Evolutionary conservation across 1,284 basidiomycete species (phyloP), one percentile per base, ranked within the genome.

Genomic region (Kalmanozyma brasiliensis): DNA sequence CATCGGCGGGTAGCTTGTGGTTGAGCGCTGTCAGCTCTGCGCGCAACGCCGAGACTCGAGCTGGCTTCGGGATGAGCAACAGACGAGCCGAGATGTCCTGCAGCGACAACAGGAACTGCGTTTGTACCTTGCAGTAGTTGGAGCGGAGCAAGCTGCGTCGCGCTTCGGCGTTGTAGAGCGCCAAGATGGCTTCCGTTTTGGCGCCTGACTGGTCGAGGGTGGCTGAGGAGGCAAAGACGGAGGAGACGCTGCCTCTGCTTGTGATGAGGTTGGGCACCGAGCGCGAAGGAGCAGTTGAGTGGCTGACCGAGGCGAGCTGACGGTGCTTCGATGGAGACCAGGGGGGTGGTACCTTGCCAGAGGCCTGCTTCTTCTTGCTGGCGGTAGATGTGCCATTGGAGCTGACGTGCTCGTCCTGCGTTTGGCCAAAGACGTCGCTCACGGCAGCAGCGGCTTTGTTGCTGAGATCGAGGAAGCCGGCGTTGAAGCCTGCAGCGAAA

Each of bases 1-100:
- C 88, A 89, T 94, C 74, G 45, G 71, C 26, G 6, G 96, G 96
- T 29, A 99, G 86, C 80, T 91, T 93, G 82, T 98, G 95, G 80
- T 99, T 99, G 49, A 99, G 85, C 22, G 90, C 90, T 2, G 96
- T 99, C 63, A 99, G 85, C 82, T 98, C 96, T 20, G 96, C 96
- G 76, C 96, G 86, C 40, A 99, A 85, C 16, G 96, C 95, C 78
- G 93, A 95, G 23, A 98, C 90, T 36, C 96, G 89, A 20, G 96
- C 96, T 36, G 90, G 92, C 80, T 93, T 92, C 5, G 96, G 96
- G 1, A 98, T 89, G 24, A 96, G 89, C 57, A 98, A 84, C 35
- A 99, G 85, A 44, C 93, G 88, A 79, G 95, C 94, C 65, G 91
- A 93, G 74, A 98, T 96, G 79, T 91, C 92, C 83, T 98, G 94